These are phyloP conservation scores for Malus asiatica DNA, from an alignment of 306 rosid species.

Conservation along the genomic window DNA sequence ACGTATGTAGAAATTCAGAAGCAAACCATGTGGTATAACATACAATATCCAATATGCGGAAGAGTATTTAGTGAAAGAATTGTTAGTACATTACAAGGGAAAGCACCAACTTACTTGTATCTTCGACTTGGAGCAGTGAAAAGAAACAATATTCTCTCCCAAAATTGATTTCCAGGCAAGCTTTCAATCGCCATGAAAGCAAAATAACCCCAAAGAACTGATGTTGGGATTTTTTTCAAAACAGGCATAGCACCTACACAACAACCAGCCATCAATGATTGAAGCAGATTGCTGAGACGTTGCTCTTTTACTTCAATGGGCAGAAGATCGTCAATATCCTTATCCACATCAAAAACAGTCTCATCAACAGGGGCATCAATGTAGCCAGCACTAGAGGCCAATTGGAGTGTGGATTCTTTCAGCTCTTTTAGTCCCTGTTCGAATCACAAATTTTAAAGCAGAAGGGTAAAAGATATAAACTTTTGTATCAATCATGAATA, in stretches of 20 bases:
- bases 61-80: slow-evolving; percentile 1
- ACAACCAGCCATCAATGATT: slow-evolving; percentile 67
- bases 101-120: slow-evolving; percentile 57
- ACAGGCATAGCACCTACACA: slow-evolving; percentile 96
- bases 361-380: slow-evolving; percentile 89
- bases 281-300: slow-evolving; percentile 87
- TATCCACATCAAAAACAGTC: slow-evolving; percentile 71
- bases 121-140: slow-evolving; percentile 93
- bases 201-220: slow-evolving; percentile 98
- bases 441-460: slow-evolving; percentile 14
- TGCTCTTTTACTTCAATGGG: slow-evolving; percentile 93
- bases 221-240: slow-evolving; percentile 82
- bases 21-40: not conserved
- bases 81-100: not conserved
- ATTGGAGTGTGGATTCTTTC: slow-evolving; percentile 75
- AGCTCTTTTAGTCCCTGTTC: slow-evolving; percentile 72
- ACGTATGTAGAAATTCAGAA: no score
- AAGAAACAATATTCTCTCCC: slow-evolving; percentile 90
- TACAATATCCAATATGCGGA: not conserved
- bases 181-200: slow-evolving; percentile 99
- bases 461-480: slow-evolving; percentile 1
- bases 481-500: slow-evolving; percentile 14
- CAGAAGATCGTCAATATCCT: slow-evolving; percentile 86
- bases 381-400: slow-evolving; percentile 69
- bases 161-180: slow-evolving; percentile 95